Evolutionary conservation across 768 basidiomycete species (phyloP).

Genomic region (Rhodocollybia butyracea): DNA sequence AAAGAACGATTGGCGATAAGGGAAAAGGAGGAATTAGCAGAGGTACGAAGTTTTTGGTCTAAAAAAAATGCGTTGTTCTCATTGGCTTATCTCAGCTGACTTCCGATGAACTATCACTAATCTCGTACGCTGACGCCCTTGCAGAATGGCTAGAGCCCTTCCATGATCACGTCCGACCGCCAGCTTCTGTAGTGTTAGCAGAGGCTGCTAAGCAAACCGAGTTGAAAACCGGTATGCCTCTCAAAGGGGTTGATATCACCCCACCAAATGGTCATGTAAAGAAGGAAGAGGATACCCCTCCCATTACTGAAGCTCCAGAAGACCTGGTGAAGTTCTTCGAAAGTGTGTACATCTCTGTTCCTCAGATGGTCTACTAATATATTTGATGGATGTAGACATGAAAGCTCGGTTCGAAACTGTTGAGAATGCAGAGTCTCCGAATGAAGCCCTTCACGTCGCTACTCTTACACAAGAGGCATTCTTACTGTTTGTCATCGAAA

Average conservation of each 20-base stretch:
- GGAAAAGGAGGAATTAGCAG: constrained; percentile 48
- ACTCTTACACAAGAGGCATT: constrained; percentile 79
- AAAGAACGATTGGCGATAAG: constrained; percentile 54
- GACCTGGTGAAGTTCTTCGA: constrained; percentile 59
- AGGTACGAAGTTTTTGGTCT: constrained; percentile 34
- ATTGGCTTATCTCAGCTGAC: constrained; percentile 49
- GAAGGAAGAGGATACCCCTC: constrained; percentile 71
- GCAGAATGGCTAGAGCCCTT: constrained; percentile 77
- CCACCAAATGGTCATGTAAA: constrained; percentile 45
- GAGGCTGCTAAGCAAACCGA: constrained; percentile 74
- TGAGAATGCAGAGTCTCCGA: constrained; percentile 38
- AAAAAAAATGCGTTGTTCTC: not conserved
- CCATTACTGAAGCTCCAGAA: constrained; percentile 59
- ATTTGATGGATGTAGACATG: constrained; percentile 48
- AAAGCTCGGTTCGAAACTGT: constrained; percentile 46
- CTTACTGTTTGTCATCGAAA: constrained; percentile 66
- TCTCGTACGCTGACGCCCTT: constrained; percentile 58
- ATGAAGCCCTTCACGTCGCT: constrained; percentile 68
- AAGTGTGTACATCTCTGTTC: constrained; percentile 30
- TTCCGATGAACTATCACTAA: constrained; percentile 52
- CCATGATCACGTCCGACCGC: constrained; percentile 71
- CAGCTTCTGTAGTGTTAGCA: constrained; percentile 64
- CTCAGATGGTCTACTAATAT: not conserved
- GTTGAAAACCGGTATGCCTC: constrained; percentile 63
- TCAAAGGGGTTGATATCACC: constrained; percentile 56